A percentile compares a stretch with the other conserved stretches of the same genome.
phyloP scores from a whole-genome alignment of 2,329 filamentous ascomycete species.

The Colletotrichum eleusines region DNA sequence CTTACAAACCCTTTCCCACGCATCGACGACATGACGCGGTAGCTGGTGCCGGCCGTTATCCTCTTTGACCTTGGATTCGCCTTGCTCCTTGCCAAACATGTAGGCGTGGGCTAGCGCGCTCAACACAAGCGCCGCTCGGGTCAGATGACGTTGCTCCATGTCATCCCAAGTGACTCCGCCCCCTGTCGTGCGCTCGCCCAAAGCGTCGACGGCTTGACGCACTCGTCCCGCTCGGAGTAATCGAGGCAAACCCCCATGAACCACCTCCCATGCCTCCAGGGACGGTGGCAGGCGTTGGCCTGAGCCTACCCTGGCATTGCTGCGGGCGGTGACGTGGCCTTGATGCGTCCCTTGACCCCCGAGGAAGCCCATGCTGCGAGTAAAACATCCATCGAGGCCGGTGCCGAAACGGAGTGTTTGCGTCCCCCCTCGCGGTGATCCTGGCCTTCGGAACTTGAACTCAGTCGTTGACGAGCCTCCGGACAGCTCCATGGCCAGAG shows the following conservation, averaged over 20 bases:
- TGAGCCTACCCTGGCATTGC: neutral
- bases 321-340: neutral
- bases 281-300: conserved; percentile 23
- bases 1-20: conserved; percentile 28
- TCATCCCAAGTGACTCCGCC: conserved; percentile 13
- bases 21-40: conserved; percentile 19
- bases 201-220: conserved; percentile 30
- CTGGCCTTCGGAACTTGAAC: conserved; percentile 22
- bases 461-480: conserved; percentile 12
- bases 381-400: conserved; percentile 35
- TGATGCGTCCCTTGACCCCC: neutral
- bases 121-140: conserved; percentile 29
- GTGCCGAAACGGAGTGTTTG: conserved; percentile 30
- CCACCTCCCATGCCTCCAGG: conserved; percentile 33
- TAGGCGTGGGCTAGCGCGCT: conserved; percentile 36
- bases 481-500: conserved; percentile 17
- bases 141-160: conserved; percentile 23
- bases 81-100: conserved; percentile 28
- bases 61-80: neutral
- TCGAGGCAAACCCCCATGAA: conserved; percentile 18
- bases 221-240: conserved; percentile 25
- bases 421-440: neutral
- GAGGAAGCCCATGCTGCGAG: conserved; percentile 20
- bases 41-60: neutral
- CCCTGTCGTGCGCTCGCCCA: neutral